Evolutionary conservation across 441 rosid species (phyloP), one percentile per base, ranked within the genome.

Genomic region (Erodium moschatum): DNA sequence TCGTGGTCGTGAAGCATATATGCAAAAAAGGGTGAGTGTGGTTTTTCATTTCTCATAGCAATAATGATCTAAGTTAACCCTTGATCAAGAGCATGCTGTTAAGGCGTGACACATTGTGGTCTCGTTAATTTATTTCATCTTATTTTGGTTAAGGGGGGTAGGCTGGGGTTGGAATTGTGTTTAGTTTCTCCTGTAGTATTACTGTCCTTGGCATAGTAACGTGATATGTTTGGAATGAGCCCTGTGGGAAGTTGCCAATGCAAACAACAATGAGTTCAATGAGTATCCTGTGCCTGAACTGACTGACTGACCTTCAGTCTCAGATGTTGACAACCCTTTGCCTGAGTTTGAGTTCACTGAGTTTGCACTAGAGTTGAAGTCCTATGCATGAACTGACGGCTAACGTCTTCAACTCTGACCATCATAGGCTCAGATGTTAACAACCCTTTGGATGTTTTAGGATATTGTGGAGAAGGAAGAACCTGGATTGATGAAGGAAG

Each of bases 401-500:
- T n/a, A n/a, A n/a, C n/a, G n/a, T 42, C 48, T 42, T 42, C 11
- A 2, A 42, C 48, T 42, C 48, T 42, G 48, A 42, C 12, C 11
- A 42, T 42, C 52, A 46, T 54, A 52, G 61, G 5, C 21, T 19
- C 61, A 18, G 21, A 16, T 56, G 11, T 56, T 56, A n/a, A 56
- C 24, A 19, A 56, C 27, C 27, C 24, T 56, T 56, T 56, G 18
- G 20, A 56, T 58, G 66, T 70, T 71, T 18, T 58, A 94, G 98
- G 92, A 85, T 61, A 77, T 78, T 1, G 90, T 94, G 72, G 97
- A 94, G 86, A 84, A 86, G 79, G 76, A 89, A 85, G 89, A 91
- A 72, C 90, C 92, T 15, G 93, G 96, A 42, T 77, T 94, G 76
- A 94, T 91, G 97, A 85, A 84, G 71, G 98, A 94, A 75, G 97